Evolutionary conservation across 108 stramenopile genomes (phyloP), one percentile per base, ranked within the genome.

Genomic region (Skeletonema grethae): DNA sequence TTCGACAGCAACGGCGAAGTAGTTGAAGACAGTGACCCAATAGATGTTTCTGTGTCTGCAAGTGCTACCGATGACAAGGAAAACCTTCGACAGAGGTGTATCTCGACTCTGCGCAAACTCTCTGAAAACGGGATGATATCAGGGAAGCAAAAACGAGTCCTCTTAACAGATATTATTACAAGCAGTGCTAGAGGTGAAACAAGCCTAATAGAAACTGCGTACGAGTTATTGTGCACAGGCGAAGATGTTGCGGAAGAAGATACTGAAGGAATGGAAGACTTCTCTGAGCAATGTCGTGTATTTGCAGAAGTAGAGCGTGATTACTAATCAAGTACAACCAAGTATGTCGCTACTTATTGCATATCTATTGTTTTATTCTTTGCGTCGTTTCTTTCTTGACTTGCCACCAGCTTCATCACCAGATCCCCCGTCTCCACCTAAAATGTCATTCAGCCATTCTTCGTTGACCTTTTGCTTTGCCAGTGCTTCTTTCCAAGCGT

Each of bases 111-210:
- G n/a, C 85, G 90, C 62, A 81, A 84, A 48, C 80, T 94, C 41
- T 67, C 83, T 0, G 77, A 79, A 25, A 61, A 86, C 24, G 93
- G 93, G 6, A 43, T 76, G 12, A 83, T 94, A 20, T 94, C 93
- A 25, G 70, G 79, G 5, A 88, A 88, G 63, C 93, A 94, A 59
- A 94, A 94, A 67, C 75, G 89, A 35, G 87, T 87, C 15, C 63
- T 94, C 65, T 65, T 94, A 66, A 94, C 93, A 8, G 90, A 94
- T 69, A 94, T 94, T 38, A 94, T 94, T 48, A 84, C 86, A 39
- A 88, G 85, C 30, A 86, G 87, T 2, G 84, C 88, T 10, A 82
- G 79, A 61, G 88, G 90, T 4, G 87, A 91, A 29, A 72, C 72
- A 0, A 90, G 88, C 66, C 78, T 91, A 86, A 88, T 94, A 53